Percentiles rank a stretch among this genome's conserved stretches.
These are phyloP conservation scores for Babesia bigemina DNA, from an alignment of 169 alveolate genomes.

Conservation along the genomic window DNA sequence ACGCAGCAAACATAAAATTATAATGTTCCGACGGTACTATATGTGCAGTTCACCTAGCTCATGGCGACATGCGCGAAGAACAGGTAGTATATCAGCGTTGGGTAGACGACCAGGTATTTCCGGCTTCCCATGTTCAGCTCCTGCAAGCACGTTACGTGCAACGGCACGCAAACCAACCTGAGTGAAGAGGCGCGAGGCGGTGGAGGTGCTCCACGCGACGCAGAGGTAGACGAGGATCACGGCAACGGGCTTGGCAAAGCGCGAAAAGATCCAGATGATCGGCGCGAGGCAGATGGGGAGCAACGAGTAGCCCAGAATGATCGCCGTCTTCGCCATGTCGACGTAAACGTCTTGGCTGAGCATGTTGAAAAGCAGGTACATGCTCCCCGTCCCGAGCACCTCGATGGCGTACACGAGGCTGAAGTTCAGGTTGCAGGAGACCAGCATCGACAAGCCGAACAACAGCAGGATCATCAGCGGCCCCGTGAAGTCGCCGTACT, in stretches of 20 bases:
- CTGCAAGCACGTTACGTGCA: background rate
- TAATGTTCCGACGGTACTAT: background rate
- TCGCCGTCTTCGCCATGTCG: conserved; percentile 34
- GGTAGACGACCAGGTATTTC: conserved; percentile 49
- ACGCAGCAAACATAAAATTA: background rate
- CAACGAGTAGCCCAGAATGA: conserved; percentile 62
- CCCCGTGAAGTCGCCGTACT: conserved; percentile 60
- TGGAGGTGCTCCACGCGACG: conserved; percentile 66
- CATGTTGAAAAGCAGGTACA: conserved; percentile 47
- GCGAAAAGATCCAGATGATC: conserved; percentile 42
- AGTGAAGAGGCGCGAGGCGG: conserved; percentile 46
- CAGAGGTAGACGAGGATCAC: conserved; percentile 34
- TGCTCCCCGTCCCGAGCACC: conserved; percentile 40
- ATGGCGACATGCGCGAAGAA: conserved; percentile 51
- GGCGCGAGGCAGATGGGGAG: conserved; percentile 64
- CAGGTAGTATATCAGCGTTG: conserved; percentile 44
- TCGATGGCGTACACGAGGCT: conserved; percentile 53
- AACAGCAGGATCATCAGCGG: conserved; percentile 46
- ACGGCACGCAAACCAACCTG: conserved; percentile 15
- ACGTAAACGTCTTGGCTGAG: conserved; percentile 47
- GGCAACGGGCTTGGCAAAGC: conserved; percentile 36
- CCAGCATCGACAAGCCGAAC: conserved; percentile 40
- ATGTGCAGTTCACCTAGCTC: background rate
- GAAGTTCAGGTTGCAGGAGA: conserved; percentile 55
- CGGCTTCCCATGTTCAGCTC: conserved; percentile 38